Evolutionary conservation across 768 basidiomycete species (phyloP).

Genomic region (Chalciporus piperatus): DNA sequence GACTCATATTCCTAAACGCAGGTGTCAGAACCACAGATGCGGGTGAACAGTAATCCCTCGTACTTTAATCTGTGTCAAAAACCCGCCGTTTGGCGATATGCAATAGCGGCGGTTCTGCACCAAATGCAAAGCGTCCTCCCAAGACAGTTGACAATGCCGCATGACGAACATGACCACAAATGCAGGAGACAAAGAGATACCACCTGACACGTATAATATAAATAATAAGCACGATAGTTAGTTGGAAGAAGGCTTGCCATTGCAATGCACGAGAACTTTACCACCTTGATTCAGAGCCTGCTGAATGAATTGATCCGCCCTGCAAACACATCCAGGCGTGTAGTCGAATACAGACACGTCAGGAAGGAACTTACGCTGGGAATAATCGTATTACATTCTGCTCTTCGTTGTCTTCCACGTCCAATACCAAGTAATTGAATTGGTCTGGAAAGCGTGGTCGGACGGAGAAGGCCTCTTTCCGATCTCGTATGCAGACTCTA

Average conservation of each 20-base stretch:
- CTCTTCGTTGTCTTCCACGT: slow-evolving; percentile 91
- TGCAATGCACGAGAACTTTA: slow-evolving; percentile 85
- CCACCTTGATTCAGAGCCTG: slow-evolving; percentile 56
- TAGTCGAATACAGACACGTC: too few species aligned
- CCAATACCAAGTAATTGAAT: slow-evolving; percentile 75
- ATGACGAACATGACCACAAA: slow-evolving; percentile 95
- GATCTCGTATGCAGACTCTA: slow-evolving; percentile 87
- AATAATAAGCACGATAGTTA: neutral
- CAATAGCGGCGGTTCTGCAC: slow-evolving; percentile 92
- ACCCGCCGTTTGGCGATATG: slow-evolving; percentile 89
- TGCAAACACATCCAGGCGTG: slow-evolving; percentile 24
- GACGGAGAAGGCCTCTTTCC: slow-evolving; percentile 88
- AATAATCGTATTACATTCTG: slow-evolving; percentile 92
- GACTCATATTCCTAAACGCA: slow-evolving; percentile 80
- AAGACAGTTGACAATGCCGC: slow-evolving; percentile 76
- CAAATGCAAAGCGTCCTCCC: slow-evolving; percentile 85
- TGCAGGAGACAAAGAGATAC: slow-evolving; percentile 82
- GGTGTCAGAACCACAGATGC: neutral
- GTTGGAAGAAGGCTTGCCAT: slow-evolving; percentile 48
- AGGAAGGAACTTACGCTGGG: slow-evolving; percentile 55
- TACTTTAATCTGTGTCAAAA: slow-evolving; percentile 90
- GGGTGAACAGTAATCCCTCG: neutral
- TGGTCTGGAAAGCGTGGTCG: slow-evolving; percentile 78
- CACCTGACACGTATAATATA: slow-evolving; percentile 45
- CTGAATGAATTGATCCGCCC: slow-evolving; percentile 77